Evolutionary conservation across 1,284 basidiomycete genomes (phyloP).

Genomic region (Uromyces viciae-fabae): DNA sequence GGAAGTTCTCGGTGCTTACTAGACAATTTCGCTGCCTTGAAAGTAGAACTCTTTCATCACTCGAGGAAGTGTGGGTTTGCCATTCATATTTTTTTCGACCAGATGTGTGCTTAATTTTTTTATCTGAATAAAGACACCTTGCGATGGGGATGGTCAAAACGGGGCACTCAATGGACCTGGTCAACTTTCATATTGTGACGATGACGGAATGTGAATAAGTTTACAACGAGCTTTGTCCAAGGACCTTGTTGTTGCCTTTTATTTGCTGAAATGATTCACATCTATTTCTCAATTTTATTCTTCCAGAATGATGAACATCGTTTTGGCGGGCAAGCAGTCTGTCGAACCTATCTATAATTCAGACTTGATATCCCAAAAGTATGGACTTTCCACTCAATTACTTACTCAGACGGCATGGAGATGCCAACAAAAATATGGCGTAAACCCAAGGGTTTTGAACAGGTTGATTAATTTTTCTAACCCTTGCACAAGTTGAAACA

Average conservation of each 20-base stretch:
- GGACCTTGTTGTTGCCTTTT: neutral
- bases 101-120: too few species aligned
- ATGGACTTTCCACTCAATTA: conserved; percentile 28
- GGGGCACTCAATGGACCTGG: conserved; percentile 7
- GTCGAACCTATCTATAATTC: conserved; percentile 31
- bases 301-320: conserved; percentile 43
- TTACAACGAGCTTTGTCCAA: neutral
- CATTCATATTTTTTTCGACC: too few species aligned
- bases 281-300: too few species aligned
- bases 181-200: conserved; percentile 33
- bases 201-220: conserved; percentile 32
- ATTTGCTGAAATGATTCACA: neutral
- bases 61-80: conserved; percentile 40
- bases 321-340: conserved; percentile 8
- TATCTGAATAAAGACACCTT: conserved; percentile 10
- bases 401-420: conserved; percentile 34
- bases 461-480: neutral
- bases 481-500: neutral
- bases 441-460: conserved; percentile 18
- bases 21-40: neutral
- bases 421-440: conserved; percentile 43
- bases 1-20: too few species aligned
- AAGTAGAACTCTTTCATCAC: conserved; percentile 35
- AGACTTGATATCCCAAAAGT: conserved; percentile 17
- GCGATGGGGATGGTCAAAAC: conserved; percentile 35